Conservation (phyloP, 805 yeast species). For the Hanseniaspora singularis region DNA sequence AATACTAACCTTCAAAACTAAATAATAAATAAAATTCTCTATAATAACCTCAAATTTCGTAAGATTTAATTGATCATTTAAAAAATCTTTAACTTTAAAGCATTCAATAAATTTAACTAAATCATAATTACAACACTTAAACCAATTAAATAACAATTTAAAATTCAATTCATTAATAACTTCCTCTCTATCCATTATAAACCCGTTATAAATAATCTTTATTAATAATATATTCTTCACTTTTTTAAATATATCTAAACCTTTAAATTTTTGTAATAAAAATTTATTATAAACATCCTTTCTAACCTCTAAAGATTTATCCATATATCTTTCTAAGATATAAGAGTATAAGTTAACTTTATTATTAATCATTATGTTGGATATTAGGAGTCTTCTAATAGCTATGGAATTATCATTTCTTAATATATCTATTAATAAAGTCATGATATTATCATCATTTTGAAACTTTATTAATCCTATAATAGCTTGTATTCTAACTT, state of each 20-base stretch:
- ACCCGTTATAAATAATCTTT: slow-evolving; percentile 12
- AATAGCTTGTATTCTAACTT: slow-evolving; percentile 73
- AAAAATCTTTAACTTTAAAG: slow-evolving; percentile 8
- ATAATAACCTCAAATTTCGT: no score
- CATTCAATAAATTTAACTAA: slow-evolving; percentile 1
- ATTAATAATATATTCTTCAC: slow-evolving; percentile 9
- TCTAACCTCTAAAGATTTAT: slow-evolving; percentile 56
- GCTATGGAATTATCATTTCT: slow-evolving; percentile 24
- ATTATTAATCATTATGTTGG: slow-evolving; percentile 37
- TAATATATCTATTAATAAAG: slow-evolving; percentile 23
- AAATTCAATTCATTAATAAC: slow-evolving; percentile 3
- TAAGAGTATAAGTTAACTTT: slow-evolving; percentile 76
- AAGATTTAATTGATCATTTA: no score
- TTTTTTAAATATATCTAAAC: slow-evolving; percentile 7
- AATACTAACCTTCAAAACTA: no score
- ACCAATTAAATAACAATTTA: slow-evolving; percentile 1
- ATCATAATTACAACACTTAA: slow-evolving; percentile 3
- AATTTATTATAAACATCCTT: slow-evolving; percentile 56
- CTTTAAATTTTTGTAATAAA: slow-evolving; percentile 3
- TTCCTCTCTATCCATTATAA: slow-evolving; percentile 10
- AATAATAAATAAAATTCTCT: no score
- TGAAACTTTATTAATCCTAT: slow-evolving; percentile 71
- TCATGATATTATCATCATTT: slow-evolving; percentile 28
- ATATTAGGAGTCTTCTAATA: slow-evolving; percentile 32
- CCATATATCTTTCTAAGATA: slow-evolving; percentile 72